Base-by-base conservation (phyloP, 2,329 filamentous ascomycete genomes). In the Alternaria sp. region DNA sequence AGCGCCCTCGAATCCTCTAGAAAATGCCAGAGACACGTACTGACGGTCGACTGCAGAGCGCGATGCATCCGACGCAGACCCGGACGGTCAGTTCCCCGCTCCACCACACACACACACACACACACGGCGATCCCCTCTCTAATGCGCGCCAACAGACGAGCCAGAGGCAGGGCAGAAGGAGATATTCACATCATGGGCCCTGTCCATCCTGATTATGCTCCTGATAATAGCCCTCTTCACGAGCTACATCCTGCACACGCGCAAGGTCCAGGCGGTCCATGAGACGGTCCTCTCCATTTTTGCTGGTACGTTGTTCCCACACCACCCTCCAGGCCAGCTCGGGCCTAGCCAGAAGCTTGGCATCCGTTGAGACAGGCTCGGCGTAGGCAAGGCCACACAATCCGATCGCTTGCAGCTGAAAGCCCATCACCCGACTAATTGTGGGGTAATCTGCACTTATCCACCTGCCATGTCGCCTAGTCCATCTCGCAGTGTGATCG, bases 281-380 rank as follows among this genome's bases (percentile, higher is more conserved):
- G 95, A 99, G 82, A 99, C 95, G 2, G 95, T 98, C 70, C 88
- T 99, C 62, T 98, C 94, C 61, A 99, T 99, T 76, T 98, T 99
- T 81, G 93, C 93, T 57, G 93, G 93, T 93, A 80, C 56, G 72
- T 72, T 50, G 42, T 51, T 28, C 55, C 49, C 51, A 29, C 23
- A 29, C 33, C 56, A 28, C 14, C 26, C 42, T 23, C 49, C 39
- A 23, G n/a, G 31, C 26, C 56, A 24, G 14, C 26, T 37, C 23
- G 17, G 31, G 29, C 42, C 21, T 23, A 14, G 40, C 24, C 39
- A 21, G 36, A 49, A 42, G 50, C 37, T 55, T 53, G 50, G 58
- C 54, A 45, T 49, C 39, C 17, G 51, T 55, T 29, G 39, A 45
- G 55, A 55, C 58, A 58, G 57, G 52, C 50, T 54, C 42, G 28